phyloP scores from a whole-genome alignment of 805 yeast genomes.

The Candida railenensis region DNA sequence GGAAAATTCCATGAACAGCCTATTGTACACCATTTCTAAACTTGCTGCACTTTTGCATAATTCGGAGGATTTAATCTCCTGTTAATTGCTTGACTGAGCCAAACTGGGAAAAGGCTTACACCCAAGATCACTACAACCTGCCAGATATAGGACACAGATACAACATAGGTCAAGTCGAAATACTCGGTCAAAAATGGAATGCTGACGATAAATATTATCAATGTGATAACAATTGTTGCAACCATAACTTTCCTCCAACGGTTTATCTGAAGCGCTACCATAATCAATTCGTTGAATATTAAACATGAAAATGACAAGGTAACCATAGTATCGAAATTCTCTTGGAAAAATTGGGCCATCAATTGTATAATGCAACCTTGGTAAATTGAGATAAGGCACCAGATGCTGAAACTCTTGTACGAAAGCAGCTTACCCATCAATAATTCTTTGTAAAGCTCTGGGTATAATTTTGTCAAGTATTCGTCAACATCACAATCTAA shows the following conservation, averaged over 20 bases:
- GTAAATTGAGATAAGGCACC: constrained; percentile 87
- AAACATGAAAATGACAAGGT: constrained; percentile 79
- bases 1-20: too few species aligned
- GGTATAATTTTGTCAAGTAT: constrained; percentile 82
- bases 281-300: constrained; percentile 79
- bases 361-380: constrained; percentile 89
- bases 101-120: constrained; percentile 81
- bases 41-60: constrained; percentile 94
- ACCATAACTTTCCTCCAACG: constrained; percentile 88
- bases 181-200: constrained; percentile 88
- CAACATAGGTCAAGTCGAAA: constrained; percentile 67
- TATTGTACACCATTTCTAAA: too few species aligned
- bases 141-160: constrained; percentile 63
- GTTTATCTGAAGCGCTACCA: constrained; percentile 91
- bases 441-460: constrained; percentile 91
- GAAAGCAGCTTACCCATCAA: constrained; percentile 86
- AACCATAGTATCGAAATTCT: constrained; percentile 77
- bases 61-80: constrained; percentile 87
- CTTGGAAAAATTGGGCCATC: constrained; percentile 72
- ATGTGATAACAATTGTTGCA: constrained; percentile 67
- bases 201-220: constrained; percentile 64
- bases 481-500: constrained; percentile 90
- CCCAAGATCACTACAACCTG: constrained; percentile 62
- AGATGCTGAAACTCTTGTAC: constrained; percentile 81
- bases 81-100: constrained; percentile 76